Evolutionary conservation across 768 basidiomycete species (phyloP).

Genomic region (Rhizopogon roseolus): DNA sequence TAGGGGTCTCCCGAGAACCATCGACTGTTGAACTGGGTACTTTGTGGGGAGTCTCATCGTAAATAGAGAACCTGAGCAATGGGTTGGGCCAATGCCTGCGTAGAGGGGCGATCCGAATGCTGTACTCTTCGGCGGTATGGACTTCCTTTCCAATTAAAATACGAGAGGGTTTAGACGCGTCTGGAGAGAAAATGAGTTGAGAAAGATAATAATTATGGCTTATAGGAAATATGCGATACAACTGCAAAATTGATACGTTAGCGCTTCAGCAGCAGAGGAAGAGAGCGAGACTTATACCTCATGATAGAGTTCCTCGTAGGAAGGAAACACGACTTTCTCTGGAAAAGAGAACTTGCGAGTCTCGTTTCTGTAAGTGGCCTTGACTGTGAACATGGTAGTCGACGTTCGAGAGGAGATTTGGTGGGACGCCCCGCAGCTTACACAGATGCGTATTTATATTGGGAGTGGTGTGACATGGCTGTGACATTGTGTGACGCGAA

Average conservation of each 20-base stretch:
- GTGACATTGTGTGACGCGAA: not conserved
- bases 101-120: conserved; percentile 43
- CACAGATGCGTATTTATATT: conserved; percentile 7
- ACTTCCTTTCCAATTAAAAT: conserved; percentile 62
- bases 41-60: conserved; percentile 45
- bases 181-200: conserved; percentile 65
- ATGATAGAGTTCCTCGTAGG: conserved; percentile 53
- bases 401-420: conserved; percentile 10
- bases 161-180: conserved; percentile 45
- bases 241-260: conserved; percentile 39
- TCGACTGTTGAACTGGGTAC: conserved; percentile 10
- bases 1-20: not conserved
- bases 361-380: conserved; percentile 70
- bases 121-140: conserved; percentile 54
- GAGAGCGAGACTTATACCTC: conserved; percentile 43
- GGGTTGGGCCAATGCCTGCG: conserved; percentile 52
- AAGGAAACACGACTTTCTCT: conserved; percentile 50
- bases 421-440: conserved; percentile 14
- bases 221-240: conserved; percentile 67
- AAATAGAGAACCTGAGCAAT: conserved; percentile 58
- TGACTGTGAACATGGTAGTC: conserved; percentile 64
- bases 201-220: conserved; percentile 57
- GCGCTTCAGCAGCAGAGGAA: conserved; percentile 6
- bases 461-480: not conserved
- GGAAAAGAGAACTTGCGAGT: conserved; percentile 63